Base-by-base conservation (phyloP, 1,284 basidiomycete species). In the Wolfiporia cocos region DNA sequence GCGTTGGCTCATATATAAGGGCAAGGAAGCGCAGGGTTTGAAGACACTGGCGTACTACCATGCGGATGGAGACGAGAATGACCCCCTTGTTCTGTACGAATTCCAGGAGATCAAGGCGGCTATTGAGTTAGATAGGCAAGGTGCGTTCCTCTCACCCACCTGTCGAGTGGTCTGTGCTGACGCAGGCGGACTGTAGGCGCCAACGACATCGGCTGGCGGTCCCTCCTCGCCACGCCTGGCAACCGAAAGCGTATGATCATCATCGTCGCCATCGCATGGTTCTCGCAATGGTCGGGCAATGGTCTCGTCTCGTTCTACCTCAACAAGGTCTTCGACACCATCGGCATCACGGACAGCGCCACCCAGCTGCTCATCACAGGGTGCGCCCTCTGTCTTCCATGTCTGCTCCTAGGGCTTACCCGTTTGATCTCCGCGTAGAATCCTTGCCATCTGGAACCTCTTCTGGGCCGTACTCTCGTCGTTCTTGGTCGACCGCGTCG, bases 241-340 rank as follows among this genome's bases (percentile, higher is more conserved):
- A 87, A 87, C 67, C 67, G 76, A 42, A 78, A 69, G 59, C 81
- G 85, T 38, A 68, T 86, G 64, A 63, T 71, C 34, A 82, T 86
- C 56, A 81, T 86, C 60, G 56, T 82, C 47, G 79, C 79, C 29
- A 64, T 84, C 39, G 78, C 79, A 26, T 81, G 80, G 70, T 83
- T 84, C 68, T 81, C 81, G 5, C 78, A 81, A 51, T 86, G 81
- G 84, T 84, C 78, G 4, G 82, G 80, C 19, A 85, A 85, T 49
- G 84, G 83, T 53, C 74, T 86, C 42, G 77, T 82, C 34, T 85
- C 81, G 6, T 86, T 81, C 68, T 86, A 87, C 65, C 72, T 89
- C 49, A 79, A 70, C 66, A 70, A 76, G 57, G 79, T 88, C 37
- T 78, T 90, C 57, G 67, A 75, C 50, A 69, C 73, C 47, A 81